Conservation (phyloP, 495 filamentous ascomycete species). For the Aspergillus taichungensis region DNA sequence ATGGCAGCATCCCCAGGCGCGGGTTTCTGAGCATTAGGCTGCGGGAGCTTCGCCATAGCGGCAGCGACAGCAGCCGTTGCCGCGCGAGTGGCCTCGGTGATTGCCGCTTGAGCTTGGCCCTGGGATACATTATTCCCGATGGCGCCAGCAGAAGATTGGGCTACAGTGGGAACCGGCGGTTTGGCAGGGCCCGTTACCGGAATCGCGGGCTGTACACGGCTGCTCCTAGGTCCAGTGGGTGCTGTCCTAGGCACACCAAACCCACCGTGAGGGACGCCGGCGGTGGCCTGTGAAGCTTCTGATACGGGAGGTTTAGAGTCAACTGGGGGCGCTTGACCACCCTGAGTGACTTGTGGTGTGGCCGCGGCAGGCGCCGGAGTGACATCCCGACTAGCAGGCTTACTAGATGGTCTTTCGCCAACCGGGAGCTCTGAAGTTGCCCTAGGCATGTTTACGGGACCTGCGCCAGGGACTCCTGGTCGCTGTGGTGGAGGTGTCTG, state of each 20-base stretch:
- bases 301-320: slow-evolving; percentile 57
- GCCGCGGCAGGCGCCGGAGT: slow-evolving; percentile 24
- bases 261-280: slow-evolving; percentile 37
- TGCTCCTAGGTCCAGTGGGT: slow-evolving; percentile 56
- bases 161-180: slow-evolving; percentile 32
- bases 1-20: slow-evolving; percentile 42
- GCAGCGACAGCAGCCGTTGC: slow-evolving; percentile 80
- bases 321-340: slow-evolving; percentile 47
- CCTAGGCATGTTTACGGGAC: slow-evolving; percentile 22
- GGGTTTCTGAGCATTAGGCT: slow-evolving; percentile 37
- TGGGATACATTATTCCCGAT: slow-evolving; percentile 23
- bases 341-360: slow-evolving; percentile 12
- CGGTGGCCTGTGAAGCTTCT: slow-evolving; percentile 42
- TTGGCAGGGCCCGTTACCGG: slow-evolving; percentile 40
- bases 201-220: slow-evolving; percentile 66
- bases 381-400: slow-evolving; percentile 25
- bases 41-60: slow-evolving; percentile 75
- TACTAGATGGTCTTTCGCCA: slow-evolving; percentile 27
- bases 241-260: slow-evolving; percentile 26
- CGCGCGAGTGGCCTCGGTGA: slow-evolving; percentile 69
- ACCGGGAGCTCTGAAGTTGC: slow-evolving; percentile 37
- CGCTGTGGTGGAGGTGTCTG: slow-evolving; percentile 39
- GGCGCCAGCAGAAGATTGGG: slow-evolving; percentile 23
- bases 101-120: slow-evolving; percentile 26
- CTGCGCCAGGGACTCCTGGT: slow-evolving; percentile 21